Percentiles rank a stretch among this genome's conserved stretches.
Conservation (phyloP, 441 rosid genomes). For the Monsonia emarginata region DNA sequence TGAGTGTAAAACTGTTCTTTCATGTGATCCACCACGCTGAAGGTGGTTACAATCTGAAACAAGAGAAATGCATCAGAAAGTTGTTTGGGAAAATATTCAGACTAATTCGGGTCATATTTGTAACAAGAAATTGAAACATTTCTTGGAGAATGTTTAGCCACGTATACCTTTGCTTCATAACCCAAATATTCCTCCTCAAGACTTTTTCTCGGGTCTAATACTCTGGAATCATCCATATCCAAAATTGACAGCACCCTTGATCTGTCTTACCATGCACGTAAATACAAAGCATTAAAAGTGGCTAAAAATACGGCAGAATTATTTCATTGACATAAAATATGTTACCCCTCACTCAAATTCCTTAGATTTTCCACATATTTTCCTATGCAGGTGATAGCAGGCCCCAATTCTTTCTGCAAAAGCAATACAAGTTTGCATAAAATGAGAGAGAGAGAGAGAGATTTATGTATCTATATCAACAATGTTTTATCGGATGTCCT, state of each 20-base stretch:
- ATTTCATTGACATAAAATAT: slow-evolving; percentile 7
- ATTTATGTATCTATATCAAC: slow-evolving; percentile 1
- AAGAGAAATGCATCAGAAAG: slow-evolving; percentile 14
- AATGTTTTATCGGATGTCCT: no score
- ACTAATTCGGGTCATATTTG: neutral
- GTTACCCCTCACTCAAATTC: slow-evolving; percentile 63
- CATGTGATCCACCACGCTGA: slow-evolving; percentile 86
- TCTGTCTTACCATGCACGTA: slow-evolving; percentile 32
- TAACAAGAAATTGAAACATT: no score
- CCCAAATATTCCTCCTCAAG: slow-evolving; percentile 87
- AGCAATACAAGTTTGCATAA: slow-evolving; percentile 8
- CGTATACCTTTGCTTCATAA: slow-evolving; percentile 71
- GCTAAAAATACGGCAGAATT: slow-evolving; percentile 11
- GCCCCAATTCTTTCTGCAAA: slow-evolving; percentile 72
- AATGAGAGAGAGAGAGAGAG: slow-evolving; percentile 9
- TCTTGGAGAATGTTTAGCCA: no score
- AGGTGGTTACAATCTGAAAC: slow-evolving; percentile 71
- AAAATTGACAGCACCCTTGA: slow-evolving; percentile 34
- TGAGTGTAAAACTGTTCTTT: slow-evolving; percentile 66
- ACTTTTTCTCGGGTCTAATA: slow-evolving; percentile 61
- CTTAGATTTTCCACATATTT: slow-evolving; percentile 82
- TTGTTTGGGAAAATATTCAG: neutral
- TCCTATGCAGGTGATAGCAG: slow-evolving; percentile 54
- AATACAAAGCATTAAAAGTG: slow-evolving; percentile 13
- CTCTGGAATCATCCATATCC: slow-evolving; percentile 41